phyloP scores from a whole-genome alignment of 2,329 filamentous ascomycete species.

The Neonectria punicea region DNA sequence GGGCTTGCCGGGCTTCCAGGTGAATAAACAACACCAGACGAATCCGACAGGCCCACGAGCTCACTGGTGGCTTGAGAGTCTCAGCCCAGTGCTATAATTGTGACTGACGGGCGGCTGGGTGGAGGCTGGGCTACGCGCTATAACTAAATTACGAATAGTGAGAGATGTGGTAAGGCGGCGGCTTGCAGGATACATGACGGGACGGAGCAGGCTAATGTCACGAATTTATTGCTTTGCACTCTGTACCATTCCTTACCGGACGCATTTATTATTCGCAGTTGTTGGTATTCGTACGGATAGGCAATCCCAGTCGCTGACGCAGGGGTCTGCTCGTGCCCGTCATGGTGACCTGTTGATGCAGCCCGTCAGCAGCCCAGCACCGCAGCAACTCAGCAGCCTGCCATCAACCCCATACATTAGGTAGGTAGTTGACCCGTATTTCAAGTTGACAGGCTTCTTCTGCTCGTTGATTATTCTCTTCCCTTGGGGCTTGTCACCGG shows the following conservation, averaged over 20 bases:
- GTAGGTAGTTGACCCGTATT: neutral
- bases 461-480: neutral
- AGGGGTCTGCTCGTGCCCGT: neutral
- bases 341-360: conserved; percentile 2
- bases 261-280: too few species aligned
- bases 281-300: too few species aligned
- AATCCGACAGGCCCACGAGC: conserved; percentile 15
- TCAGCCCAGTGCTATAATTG: conserved; percentile 40
- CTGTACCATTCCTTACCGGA: too few species aligned
- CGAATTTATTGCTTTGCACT: neutral
- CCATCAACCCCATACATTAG: neutral
- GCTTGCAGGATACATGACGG: neutral
- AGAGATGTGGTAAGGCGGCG: neutral
- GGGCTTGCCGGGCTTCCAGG: neutral
- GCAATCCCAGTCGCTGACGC: neutral
- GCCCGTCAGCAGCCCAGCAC: conserved; percentile 18
- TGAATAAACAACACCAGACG: conserved; percentile 13
- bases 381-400: too few species aligned
- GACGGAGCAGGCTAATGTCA: neutral
- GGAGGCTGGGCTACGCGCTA: neutral
- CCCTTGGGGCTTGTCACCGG: neutral
- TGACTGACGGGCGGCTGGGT: conserved; percentile 15
- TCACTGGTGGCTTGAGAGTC: conserved; percentile 11
- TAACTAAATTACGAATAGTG: neutral
- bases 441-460: neutral